Evolutionary conservation across 352 stramenopile genomes (phyloP).

Genomic region (Phytophthora brassicae): DNA sequence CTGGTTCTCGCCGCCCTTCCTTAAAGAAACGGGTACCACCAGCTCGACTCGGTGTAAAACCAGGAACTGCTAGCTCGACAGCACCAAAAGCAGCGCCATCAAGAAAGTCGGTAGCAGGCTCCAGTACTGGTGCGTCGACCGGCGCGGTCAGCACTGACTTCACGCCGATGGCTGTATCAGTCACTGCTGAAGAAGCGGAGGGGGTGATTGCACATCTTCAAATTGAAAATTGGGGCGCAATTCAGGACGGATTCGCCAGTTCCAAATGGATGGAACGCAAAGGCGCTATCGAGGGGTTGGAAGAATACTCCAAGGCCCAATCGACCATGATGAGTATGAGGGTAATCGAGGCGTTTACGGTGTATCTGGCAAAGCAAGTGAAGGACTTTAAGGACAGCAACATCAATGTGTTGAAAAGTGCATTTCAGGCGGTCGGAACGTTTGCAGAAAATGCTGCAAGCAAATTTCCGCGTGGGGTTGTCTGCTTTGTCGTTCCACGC

Average conservation of each 20-base stretch:
- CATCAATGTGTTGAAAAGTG: slow-evolving; percentile 86
- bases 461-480: slow-evolving; percentile 75
- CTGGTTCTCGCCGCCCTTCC: slow-evolving; percentile 13
- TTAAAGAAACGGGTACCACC: slow-evolving; percentile 56
- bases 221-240: slow-evolving; percentile 59
- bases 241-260: slow-evolving; percentile 65
- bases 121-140: slow-evolving; percentile 9
- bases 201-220: slow-evolving; percentile 52
- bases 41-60: slow-evolving; percentile 55
- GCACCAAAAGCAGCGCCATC: slow-evolving; percentile 26
- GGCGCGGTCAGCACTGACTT: slow-evolving; percentile 51
- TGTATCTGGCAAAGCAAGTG: slow-evolving; percentile 74
- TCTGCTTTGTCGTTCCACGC: slow-evolving; percentile 66
- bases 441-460: slow-evolving; percentile 60
- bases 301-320: slow-evolving; percentile 58
- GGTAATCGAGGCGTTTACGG: slow-evolving; percentile 72
- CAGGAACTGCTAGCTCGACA: slow-evolving; percentile 21
- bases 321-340: slow-evolving; percentile 53
- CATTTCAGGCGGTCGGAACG: slow-evolving; percentile 77
- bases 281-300: slow-evolving; percentile 66
- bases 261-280: slow-evolving; percentile 87
- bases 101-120: slow-evolving; percentile 26
- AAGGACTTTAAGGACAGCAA: slow-evolving; percentile 91
- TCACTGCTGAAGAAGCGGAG: slow-evolving; percentile 72
- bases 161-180: slow-evolving; percentile 58